Evolutionary conservation across 2,329 filamentous ascomycete species (phyloP).

Genomic region (Cercospora sp.): DNA sequence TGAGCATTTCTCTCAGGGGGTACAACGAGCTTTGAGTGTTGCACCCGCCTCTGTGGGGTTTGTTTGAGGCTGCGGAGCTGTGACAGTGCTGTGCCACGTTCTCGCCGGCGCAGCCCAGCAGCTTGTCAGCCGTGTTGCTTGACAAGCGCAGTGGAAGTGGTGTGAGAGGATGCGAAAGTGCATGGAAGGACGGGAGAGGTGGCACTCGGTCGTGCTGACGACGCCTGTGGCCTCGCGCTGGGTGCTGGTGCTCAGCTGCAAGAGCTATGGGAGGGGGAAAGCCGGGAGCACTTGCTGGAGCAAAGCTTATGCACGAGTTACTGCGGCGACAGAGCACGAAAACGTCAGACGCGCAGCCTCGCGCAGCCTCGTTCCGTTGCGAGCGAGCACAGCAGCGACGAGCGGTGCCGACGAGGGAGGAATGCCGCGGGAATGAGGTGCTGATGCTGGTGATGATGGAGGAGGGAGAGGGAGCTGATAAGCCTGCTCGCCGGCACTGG

Average conservation of each 20-base stretch:
- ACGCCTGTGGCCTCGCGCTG: not conserved
- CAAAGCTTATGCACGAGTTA: constrained; percentile 7
- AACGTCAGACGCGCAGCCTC: not conserved
- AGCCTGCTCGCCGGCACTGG: not conserved
- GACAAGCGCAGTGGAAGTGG: not conserved
- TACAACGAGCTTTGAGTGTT: not conserved
- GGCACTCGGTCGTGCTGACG: not conserved
- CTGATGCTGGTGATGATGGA: not conserved
- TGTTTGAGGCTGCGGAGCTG: not conserved
- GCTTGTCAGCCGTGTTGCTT: not conserved
- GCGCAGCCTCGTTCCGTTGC: not conserved
- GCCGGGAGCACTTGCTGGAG: constrained; percentile 1
- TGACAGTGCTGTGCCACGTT: not conserved
- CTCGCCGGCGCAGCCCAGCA: not conserved
- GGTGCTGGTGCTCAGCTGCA: not conserved
- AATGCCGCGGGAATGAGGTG: not conserved
- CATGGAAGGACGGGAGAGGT: not conserved
- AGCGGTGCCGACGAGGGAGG: not conserved
- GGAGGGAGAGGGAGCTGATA: not conserved
- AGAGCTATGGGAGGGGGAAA: not conserved
- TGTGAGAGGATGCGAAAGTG: not conserved
- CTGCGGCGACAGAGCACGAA: not conserved
- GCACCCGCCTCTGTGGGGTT: not conserved
- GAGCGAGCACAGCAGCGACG: not conserved
- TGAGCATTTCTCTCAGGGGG: not conserved